A percentile compares a stretch with the other conserved stretches of the same genome.
Evolutionary conservation across 129 eudicot species (phyloP).

Genomic region (Lactuca saligna): DNA sequence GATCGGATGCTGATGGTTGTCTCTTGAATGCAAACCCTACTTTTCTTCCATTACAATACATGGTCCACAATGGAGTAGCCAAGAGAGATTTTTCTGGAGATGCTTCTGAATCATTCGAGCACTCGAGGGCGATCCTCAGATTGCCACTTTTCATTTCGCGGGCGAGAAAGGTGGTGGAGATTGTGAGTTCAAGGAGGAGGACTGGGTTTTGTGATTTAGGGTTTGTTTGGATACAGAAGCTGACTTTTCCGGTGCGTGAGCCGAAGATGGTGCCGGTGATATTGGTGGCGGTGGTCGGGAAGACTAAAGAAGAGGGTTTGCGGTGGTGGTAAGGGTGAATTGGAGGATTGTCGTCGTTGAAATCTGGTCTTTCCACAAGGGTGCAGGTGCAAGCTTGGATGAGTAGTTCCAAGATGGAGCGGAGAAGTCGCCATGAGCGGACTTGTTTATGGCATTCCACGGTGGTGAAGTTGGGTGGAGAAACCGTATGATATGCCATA

Average conservation of each 20-base stretch:
- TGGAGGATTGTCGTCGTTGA: slow-evolving; percentile 9
- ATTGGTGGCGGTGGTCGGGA: slow-evolving; percentile 34
- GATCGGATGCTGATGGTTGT: slow-evolving; percentile 44
- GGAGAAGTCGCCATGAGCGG: slow-evolving; percentile 88
- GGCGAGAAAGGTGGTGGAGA: slow-evolving; percentile 62
- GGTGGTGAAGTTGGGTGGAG: slow-evolving; percentile 53
- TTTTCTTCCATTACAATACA: slow-evolving; percentile 70
- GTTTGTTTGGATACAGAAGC: slow-evolving; percentile 68
- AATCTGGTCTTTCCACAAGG: slow-evolving; percentile 36
- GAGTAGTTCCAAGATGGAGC: slow-evolving; percentile 58
- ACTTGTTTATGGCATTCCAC: slow-evolving; percentile 90
- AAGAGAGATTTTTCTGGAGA: slow-evolving; percentile 27
- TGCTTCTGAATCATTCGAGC: slow-evolving; percentile 13
- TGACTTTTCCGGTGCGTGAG: slow-evolving; percentile 58
- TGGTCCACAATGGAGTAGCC: slow-evolving; percentile 60
- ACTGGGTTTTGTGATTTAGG: slow-evolving; percentile 50
- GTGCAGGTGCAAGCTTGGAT: slow-evolving; percentile 71
- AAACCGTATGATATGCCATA: slow-evolving; percentile 43
- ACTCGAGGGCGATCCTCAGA: slow-evolving; percentile 58
- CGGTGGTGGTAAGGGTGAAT: slow-evolving; percentile 22
- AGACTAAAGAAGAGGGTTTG: slow-evolving; percentile 28
- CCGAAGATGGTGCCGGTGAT: slow-evolving; percentile 76
- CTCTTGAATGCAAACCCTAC: slow-evolving; percentile 65
- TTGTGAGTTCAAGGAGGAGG: slow-evolving; percentile 72
- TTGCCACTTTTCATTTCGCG: slow-evolving; percentile 68